Conservation (phyloP, 2,329 filamentous ascomycete genomes). For the Sporothrix humicola region DNA sequence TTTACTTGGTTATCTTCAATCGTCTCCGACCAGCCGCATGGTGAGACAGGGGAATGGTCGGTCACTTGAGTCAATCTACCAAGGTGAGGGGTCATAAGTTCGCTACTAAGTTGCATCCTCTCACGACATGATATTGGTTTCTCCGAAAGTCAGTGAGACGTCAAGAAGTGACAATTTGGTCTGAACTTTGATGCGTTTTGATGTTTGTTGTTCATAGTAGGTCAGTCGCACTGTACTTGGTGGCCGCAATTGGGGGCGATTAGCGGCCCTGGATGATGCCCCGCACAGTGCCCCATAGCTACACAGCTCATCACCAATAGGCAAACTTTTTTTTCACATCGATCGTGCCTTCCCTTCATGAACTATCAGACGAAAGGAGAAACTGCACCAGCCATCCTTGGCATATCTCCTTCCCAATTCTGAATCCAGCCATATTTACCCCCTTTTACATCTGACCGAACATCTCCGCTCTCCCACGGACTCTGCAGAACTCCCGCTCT, state of each 20-base stretch:
- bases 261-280: not conserved
- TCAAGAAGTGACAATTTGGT: not conserved
- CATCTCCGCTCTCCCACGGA: not conserved
- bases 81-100: not conserved
- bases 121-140: slow-evolving; percentile 8
- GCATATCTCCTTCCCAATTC: slow-evolving; percentile 1
- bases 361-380: slow-evolving; percentile 6
- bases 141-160: not conserved
- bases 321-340: slow-evolving; percentile 34
- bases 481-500: too few relatives aligned
- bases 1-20: not conserved
- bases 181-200: not conserved
- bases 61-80: not conserved
- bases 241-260: not conserved
- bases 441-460: not conserved
- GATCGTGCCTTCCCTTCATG: slow-evolving; percentile 18
- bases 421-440: not conserved
- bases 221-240: not conserved
- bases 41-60: not conserved
- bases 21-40: not conserved
- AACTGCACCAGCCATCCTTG: slow-evolving; percentile 15
- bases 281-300: slow-evolving; percentile 35
- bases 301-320: slow-evolving; percentile 27
- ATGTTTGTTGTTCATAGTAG: not conserved
- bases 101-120: slow-evolving; percentile 10